These are phyloP conservation scores for Moricandia moricandioides DNA, from an alignment of 345 rosid genomes.

Conservation along the genomic window DNA sequence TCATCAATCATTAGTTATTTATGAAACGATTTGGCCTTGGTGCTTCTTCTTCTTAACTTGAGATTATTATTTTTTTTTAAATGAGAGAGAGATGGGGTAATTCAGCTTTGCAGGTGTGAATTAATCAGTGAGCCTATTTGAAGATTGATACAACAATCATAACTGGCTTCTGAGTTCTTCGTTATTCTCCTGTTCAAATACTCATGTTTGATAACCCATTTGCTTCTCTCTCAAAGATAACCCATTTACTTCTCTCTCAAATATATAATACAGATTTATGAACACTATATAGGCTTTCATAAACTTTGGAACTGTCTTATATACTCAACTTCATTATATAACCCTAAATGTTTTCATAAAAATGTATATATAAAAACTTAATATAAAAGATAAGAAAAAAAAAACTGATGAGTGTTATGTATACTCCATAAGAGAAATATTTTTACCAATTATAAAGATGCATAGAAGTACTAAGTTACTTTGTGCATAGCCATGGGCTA, in stretches of 20 bases:
- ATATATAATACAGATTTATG: neutral
- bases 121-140: constrained; percentile 15
- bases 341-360: neutral
- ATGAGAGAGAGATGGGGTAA: constrained; percentile 5
- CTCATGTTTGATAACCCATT: neutral
- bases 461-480: neutral
- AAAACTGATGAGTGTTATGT: neutral
- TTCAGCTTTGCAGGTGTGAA: constrained; percentile 33
- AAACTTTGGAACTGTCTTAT: neutral
- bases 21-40: neutral
- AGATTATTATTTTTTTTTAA: neutral
- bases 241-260: constrained; percentile 10
- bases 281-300: neutral
- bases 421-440: neutral
- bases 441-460: neutral
- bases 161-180: too few relatives aligned
- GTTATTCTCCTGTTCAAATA: neutral
- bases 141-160: neutral
- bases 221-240: constrained; percentile 13
- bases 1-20: constrained; percentile 25
- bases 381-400: neutral
- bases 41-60: neutral
- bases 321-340: neutral
- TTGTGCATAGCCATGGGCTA: neutral
- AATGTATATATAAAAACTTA: neutral